Conservation (phyloP, 257 asterid genomes). For the Schizonepeta tenuifolia region DNA sequence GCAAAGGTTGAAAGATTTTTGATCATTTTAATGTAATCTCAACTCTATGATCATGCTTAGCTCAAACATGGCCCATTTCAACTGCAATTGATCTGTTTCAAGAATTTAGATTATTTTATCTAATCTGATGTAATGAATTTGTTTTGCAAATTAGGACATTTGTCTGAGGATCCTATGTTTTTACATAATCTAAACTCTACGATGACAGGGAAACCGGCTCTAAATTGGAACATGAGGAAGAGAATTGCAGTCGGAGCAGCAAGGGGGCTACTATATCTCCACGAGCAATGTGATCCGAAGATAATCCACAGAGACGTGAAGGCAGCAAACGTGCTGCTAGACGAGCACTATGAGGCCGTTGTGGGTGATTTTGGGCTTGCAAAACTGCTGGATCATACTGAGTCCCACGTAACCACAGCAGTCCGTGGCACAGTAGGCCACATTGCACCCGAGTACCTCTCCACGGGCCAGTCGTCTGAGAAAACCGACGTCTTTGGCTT, state of each 20-base stretch:
- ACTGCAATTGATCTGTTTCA: constrained; percentile 33
- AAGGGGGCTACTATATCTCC: constrained; percentile 86
- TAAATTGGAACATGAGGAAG: constrained; percentile 89
- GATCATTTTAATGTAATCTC: background rate
- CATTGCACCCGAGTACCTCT: constrained; percentile 94
- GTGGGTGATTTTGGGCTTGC: constrained; percentile 99
- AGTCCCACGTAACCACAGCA: constrained; percentile 97
- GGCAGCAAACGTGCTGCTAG: constrained; percentile 90
- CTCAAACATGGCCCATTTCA: constrained; percentile 37
- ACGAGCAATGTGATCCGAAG: constrained; percentile 99
- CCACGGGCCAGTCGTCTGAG: constrained; percentile 96
- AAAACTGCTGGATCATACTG: constrained; percentile 85
- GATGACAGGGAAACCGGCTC: constrained; percentile 67
- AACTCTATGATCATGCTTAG: background rate
- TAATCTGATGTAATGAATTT: background rate
- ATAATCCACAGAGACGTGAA: constrained; percentile 94
- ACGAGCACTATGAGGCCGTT: constrained; percentile 80
- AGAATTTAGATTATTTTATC: constrained; percentile 25
- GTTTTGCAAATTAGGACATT: background rate
- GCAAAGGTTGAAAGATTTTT: too few relatives aligned
- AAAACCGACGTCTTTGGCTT: constrained; percentile 97
- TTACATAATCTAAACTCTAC: too few relatives aligned
- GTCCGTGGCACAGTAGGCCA: constrained; percentile 98
- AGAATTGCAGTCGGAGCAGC: constrained; percentile 91
- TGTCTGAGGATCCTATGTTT: background rate